Percentiles rank a stretch among this genome's conserved stretches.
phyloP scores from a whole-genome alignment of 2,329 filamentous ascomycete species.

The Arthrobotrys entomopaga region DNA sequence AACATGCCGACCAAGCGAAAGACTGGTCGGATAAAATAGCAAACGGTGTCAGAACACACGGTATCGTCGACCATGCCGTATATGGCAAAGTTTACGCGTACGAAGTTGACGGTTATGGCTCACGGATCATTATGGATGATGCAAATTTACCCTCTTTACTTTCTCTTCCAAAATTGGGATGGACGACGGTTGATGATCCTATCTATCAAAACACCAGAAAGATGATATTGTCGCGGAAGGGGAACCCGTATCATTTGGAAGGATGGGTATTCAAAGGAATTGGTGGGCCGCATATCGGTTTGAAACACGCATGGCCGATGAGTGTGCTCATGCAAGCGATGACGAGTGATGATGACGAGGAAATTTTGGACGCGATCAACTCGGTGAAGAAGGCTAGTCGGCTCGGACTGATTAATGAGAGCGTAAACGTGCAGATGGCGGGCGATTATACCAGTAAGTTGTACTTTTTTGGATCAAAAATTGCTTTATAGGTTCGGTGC shows the following conservation, averaged over 20 bases:
- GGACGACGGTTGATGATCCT: constrained; percentile 71
- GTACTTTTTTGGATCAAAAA: background rate
- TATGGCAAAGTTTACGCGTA: constrained; percentile 85
- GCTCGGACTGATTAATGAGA: constrained; percentile 89
- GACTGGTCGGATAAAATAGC: constrained; percentile 73
- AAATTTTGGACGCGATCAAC: constrained; percentile 79
- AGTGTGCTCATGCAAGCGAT: constrained; percentile 89
- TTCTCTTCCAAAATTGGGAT: constrained; percentile 81
- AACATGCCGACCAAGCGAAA: constrained; percentile 63
- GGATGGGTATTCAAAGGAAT: constrained; percentile 85
- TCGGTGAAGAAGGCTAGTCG: constrained; percentile 79
- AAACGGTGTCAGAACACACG: constrained; percentile 84
- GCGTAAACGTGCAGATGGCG: constrained; percentile 80
- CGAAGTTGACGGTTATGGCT: constrained; percentile 88
- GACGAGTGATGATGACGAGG: constrained; percentile 82
- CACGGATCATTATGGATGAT: constrained; percentile 85
- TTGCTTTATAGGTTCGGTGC: background rate
- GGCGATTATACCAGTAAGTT: constrained; percentile 77
- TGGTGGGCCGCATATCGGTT: constrained; percentile 81
- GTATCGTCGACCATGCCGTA: constrained; percentile 77
- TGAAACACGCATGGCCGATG: constrained; percentile 97
- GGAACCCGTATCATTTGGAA: constrained; percentile 88
- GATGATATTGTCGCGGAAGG: constrained; percentile 77
- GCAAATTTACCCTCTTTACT: constrained; percentile 86
- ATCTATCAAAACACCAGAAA: constrained; percentile 89